Conservation (phyloP, 768 basidiomycete species). For the Amanita muscaria region DNA sequence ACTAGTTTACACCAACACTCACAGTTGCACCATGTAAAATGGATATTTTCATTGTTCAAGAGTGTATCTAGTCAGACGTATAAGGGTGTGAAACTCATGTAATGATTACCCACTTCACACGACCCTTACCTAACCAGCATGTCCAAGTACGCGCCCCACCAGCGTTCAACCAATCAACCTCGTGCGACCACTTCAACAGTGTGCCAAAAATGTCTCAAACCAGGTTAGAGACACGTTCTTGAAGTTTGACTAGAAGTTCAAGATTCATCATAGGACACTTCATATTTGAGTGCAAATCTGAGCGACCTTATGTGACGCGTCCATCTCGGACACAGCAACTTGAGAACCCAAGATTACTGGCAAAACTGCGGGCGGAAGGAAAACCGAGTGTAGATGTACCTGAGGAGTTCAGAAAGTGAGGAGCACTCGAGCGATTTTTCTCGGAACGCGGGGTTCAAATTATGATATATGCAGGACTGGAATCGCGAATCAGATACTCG, state of each 20-base stretch:
- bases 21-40: too few species aligned
- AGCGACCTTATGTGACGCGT: slow-evolving; percentile 77
- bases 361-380: slow-evolving; percentile 60
- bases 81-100: too few species aligned
- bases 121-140: too few species aligned
- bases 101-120: too few species aligned
- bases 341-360: slow-evolving; percentile 61
- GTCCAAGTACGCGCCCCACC: slow-evolving; percentile 79
- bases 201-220: slow-evolving; percentile 76
- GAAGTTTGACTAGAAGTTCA: too few species aligned
- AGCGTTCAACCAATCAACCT: slow-evolving; percentile 50
- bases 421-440: background rate
- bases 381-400: slow-evolving; percentile 79
- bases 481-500: slow-evolving; percentile 78
- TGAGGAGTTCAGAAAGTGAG: slow-evolving; percentile 78
- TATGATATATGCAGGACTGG: too few species aligned
- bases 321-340: slow-evolving; percentile 84
- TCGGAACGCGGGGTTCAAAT: too few species aligned
- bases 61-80: too few species aligned
- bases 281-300: slow-evolving; percentile 81
- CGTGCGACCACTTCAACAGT: slow-evolving; percentile 56
- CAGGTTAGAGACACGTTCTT: too few species aligned
- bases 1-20: too few species aligned
- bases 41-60: too few species aligned
- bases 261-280: too few species aligned